Percentiles rank a stretch among this genome's conserved stretches.
Conservation (phyloP, 148 eudicot genomes). For the Fallopia convolvulus region DNA sequence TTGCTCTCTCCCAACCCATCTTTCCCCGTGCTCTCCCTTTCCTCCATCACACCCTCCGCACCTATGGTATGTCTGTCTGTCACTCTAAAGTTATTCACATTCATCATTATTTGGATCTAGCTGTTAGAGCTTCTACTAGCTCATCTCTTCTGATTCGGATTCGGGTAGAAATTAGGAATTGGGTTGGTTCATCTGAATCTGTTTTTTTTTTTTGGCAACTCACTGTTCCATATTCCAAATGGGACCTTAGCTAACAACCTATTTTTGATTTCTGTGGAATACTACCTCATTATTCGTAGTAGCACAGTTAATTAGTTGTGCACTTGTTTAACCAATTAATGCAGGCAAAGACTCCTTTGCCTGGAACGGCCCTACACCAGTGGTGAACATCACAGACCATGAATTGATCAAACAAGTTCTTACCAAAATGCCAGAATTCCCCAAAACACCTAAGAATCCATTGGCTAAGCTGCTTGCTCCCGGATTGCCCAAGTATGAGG, state of each 20-base stretch:
- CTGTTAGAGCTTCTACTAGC: background rate
- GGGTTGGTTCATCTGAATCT: no score
- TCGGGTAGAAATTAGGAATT: background rate
- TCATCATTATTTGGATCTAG: background rate
- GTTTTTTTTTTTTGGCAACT: no score
- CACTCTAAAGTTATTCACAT: background rate
- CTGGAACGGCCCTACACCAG: constrained; percentile 10
- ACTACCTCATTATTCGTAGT: background rate
- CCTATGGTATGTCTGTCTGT: constrained; percentile 25
- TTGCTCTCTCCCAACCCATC: constrained; percentile 26
- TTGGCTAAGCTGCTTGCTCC: constrained; percentile 18
- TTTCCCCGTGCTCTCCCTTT: constrained; percentile 25
- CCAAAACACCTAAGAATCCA: constrained; percentile 12
- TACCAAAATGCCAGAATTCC: constrained; percentile 10
- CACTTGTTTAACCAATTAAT: background rate
- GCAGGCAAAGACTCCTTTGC: constrained; percentile 12
- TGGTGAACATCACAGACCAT: constrained; percentile 9
- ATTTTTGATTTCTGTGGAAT: background rate
- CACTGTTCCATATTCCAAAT: no score
- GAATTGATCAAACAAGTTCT: constrained; percentile 11
- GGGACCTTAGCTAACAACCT: background rate
- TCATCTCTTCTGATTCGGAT: background rate
- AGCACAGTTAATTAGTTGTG: background rate
- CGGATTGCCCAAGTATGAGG: constrained; percentile 31
- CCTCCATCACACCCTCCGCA: constrained; percentile 22